Evolutionary conservation across 2,329 filamentous ascomycete species (phyloP).

Genomic region (Penicillium sp.): DNA sequence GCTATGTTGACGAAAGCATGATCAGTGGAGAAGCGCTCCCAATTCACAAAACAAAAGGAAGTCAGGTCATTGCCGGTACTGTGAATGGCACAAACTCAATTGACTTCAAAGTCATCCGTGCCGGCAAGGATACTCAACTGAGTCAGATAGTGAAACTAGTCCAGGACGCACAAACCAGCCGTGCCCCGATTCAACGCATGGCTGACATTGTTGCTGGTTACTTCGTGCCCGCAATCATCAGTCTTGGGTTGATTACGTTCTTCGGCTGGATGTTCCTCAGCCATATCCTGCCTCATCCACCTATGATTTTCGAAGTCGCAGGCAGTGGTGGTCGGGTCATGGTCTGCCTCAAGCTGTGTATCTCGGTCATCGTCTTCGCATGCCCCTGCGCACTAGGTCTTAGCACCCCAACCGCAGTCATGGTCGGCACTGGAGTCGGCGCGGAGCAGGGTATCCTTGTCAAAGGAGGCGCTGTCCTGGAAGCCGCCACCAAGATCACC

Average conservation of each 20-base stretch:
- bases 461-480: slow-evolving; percentile 90
- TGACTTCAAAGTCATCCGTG: slow-evolving; percentile 88
- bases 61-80: slow-evolving; percentile 83
- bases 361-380: slow-evolving; percentile 97
- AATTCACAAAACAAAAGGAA: slow-evolving; percentile 82
- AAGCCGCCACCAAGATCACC: slow-evolving; percentile 85
- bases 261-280: slow-evolving; percentile 92
- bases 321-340: slow-evolving; percentile 88
- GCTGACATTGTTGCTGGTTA: slow-evolving; percentile 90
- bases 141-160: slow-evolving; percentile 99
- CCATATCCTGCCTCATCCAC: slow-evolving; percentile 80
- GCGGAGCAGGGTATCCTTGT: slow-evolving; percentile 97
- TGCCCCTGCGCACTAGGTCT: slow-evolving; percentile 96
- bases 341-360: slow-evolving; percentile 96
- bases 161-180: slow-evolving; percentile 91
- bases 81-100: slow-evolving; percentile 91
- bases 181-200: slow-evolving; percentile 90
- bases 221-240: slow-evolving; percentile 87
- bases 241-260: slow-evolving; percentile 83
- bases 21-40: slow-evolving; percentile 97
- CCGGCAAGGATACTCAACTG: slow-evolving; percentile 91
- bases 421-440: slow-evolving; percentile 97
- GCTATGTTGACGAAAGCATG: slow-evolving; percentile 96
- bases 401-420: slow-evolving; percentile 93
- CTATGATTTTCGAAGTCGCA: slow-evolving; percentile 78